phyloP scores from a whole-genome alignment of 768 basidiomycete species.

The Rhodosporidiobolus odoratus region DNA sequence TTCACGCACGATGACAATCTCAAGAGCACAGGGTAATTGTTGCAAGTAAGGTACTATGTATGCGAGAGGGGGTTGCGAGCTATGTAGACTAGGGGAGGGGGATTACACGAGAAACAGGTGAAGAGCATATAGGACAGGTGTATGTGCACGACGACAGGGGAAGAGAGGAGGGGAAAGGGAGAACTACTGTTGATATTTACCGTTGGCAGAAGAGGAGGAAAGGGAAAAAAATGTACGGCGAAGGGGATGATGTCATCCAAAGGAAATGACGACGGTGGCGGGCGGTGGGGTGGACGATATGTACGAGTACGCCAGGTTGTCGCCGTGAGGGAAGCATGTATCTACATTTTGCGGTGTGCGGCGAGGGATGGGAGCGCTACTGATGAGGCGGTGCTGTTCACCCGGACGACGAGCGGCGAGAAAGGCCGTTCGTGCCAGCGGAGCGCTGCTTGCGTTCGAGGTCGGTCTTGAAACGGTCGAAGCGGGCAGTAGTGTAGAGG shows the following conservation, averaged over 20 bases:
- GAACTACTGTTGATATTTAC: no score
- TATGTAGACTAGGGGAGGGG: no score
- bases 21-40: no score
- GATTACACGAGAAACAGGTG: no score
- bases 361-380: not conserved
- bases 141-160: no score
- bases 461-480: constrained; percentile 25
- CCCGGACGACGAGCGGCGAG: constrained; percentile 8
- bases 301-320: not conserved
- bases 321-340: not conserved
- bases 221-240: not conserved
- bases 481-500: constrained; percentile 15
- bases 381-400: not conserved
- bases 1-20: no score
- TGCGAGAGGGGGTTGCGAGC: no score
- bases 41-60: no score
- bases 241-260: not conserved
- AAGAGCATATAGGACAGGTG: no score
- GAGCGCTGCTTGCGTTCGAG: constrained; percentile 10
- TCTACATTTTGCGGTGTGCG: not conserved
- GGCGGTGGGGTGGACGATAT: not conserved
- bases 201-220: not conserved
- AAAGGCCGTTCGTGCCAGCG: not conserved
- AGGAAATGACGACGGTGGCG: not conserved
- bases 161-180: no score